Evolutionary conservation across 1,284 basidiomycete species (phyloP), one percentile per base, ranked within the genome.

Genomic region (Ganoderma sinense): DNA sequence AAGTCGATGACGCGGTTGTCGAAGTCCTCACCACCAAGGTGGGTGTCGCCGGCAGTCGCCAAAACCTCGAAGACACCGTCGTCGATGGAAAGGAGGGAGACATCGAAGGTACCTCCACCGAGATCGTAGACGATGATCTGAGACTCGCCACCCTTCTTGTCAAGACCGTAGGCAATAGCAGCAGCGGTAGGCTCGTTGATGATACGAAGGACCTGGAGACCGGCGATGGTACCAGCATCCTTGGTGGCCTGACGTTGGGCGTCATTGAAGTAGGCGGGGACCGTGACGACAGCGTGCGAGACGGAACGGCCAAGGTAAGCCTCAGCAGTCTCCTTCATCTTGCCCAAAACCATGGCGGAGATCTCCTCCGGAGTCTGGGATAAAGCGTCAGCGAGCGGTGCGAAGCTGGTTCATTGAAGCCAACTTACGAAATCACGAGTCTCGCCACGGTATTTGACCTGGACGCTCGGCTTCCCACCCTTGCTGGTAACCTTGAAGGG

Each of bases 321-420:
- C 88, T 99, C 97, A 72, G 97, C 97, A 59, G 96, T 99, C 87
- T 99, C 97, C 91, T 99, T 99, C 97, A 99, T 99, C 89, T 99
- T 99, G 72, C 83, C 87, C 71, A 99, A 85, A 78, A 99, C 90
- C 97, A 99, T 99, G 69, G 97, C 95, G 68, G 91, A 94, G 76
- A 97, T 89, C 84, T 97, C 95, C 82, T 97, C 95, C 1, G 95
- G 93, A 3, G 91, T 90, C 92, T 93, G 64, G 63, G 64, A 11
- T n/a, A 18, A 58, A 36, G 18, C 64, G 36, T n/a, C 20, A 58
- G 26, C 23, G 40, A 40, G 23, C 14, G 29, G 16, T 31, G n/a
- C 36, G 18, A 41, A 62, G 18, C 40, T 16, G 14, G 43, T 8
- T 26, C 41, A 14, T 2, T 45, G 51, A 20, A 6, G 20, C 36